Base-by-base conservation (phyloP, 1,284 basidiomycete species). In the Xerocomus minutiporus region DNA sequence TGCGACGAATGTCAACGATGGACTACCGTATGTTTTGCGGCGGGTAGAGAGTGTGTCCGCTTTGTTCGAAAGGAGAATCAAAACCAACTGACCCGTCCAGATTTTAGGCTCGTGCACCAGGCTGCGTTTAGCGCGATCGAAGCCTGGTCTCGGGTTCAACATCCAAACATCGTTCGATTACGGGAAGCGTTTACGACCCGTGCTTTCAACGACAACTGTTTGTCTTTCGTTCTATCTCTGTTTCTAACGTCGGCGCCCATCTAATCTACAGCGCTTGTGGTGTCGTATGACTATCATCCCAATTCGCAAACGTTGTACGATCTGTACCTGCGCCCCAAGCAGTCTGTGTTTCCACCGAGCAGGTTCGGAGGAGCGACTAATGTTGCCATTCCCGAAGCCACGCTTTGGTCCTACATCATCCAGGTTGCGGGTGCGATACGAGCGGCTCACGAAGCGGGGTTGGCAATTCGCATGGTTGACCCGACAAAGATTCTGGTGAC, bases 111-210 rank as follows among this genome's bases (percentile, higher is more conserved):
- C 38, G 81, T 79, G 61, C 83, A 88, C 59, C 90, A 94, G 64
- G 75, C 79, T 8, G 94, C 95, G 1, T 96, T 98, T 63, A 75
- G 75, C 7, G 73, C 84, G 4, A 88, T 98, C 29, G 95, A 98
- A 62, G 76, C 85, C 17, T 99, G 97, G 97, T 83, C 86, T 2
- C 79, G 82, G 48, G 78, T 98, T 54, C 80, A 79, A 17, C 95
- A 99, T 74, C 94, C 97, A 0, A 86, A 83, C 61, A 88, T 99
- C 57, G 84, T 97, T 26, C 75, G 83, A 17, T 77, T 98, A 8
- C 82, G 84, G 44, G 97, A 99, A 70, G 97, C 96, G 0, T 99
- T 99, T 73, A 98, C 97, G 0, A 97, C 95, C 0, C 82, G 89
- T 40, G 85, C 91, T 0, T 99, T 99, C 71, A 85, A 86, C 55